Conservation (phyloP, 2,329 filamentous ascomycete species). For the Xylaria sp. region DNA sequence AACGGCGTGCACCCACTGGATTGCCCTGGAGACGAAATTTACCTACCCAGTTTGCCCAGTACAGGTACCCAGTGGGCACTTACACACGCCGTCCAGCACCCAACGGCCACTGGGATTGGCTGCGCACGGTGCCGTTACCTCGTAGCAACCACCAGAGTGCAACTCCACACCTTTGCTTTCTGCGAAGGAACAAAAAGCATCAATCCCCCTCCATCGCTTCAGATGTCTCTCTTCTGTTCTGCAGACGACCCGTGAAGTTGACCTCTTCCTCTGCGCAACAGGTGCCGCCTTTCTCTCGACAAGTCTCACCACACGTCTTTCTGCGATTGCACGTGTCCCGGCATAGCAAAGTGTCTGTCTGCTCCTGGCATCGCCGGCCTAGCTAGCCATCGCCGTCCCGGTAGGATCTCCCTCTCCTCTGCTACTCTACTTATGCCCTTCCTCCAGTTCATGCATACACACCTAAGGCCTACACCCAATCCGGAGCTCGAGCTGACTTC, state of each 20-base stretch:
- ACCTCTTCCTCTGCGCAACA: slow-evolving; percentile 20
- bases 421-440: background rate
- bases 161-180: slow-evolving; percentile 30
- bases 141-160: slow-evolving; percentile 31
- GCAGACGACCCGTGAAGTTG: slow-evolving; percentile 31
- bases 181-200: slow-evolving; percentile 36
- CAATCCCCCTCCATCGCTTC: slow-evolving; percentile 29
- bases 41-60: background rate
- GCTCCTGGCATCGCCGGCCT: slow-evolving; percentile 14
- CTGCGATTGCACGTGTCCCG: slow-evolving; percentile 23
- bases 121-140: slow-evolving; percentile 28
- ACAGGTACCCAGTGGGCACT: slow-evolving; percentile 16
- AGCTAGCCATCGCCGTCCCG: slow-evolving; percentile 12
- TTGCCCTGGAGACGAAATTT: slow-evolving; percentile 32
- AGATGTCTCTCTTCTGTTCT: slow-evolving; percentile 22
- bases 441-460: background rate
- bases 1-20: slow-evolving; percentile 24
- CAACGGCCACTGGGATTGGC: slow-evolving; percentile 17
- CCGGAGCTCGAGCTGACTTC: slow-evolving; percentile 3
- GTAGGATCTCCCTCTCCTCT: slow-evolving; percentile 6
- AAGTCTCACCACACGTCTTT: slow-evolving; percentile 22
- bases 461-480: background rate
- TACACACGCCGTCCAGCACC: background rate
- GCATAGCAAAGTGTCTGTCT: slow-evolving; percentile 25
- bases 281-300: slow-evolving; percentile 29